phyloP scores from a whole-genome alignment of 2,329 filamentous ascomycete species.

The Colletotrichum agaves region DNA sequence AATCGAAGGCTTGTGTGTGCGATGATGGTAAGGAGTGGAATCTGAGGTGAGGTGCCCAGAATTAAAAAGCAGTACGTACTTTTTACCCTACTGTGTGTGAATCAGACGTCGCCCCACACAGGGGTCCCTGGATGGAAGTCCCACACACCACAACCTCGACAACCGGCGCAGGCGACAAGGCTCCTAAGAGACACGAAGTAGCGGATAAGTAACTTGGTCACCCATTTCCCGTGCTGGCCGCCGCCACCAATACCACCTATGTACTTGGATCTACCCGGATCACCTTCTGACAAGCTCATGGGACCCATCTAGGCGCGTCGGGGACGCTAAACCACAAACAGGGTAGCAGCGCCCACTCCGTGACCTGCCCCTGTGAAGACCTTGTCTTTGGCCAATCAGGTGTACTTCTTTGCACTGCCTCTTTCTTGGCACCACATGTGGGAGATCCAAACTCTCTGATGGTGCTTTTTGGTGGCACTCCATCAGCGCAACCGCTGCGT shows the following conservation, averaged over 20 bases:
- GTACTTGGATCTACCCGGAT: slow-evolving; percentile 22
- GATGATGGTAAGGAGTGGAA: too few species aligned
- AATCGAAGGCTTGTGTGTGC: too few species aligned
- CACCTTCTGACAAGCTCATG: slow-evolving; percentile 34
- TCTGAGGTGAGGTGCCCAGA: too few species aligned
- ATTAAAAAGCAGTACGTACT: neutral
- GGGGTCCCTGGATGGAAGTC: neutral
- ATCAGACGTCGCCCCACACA: slow-evolving; percentile 13
- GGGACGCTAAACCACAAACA: slow-evolving; percentile 19
- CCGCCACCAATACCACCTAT: too few species aligned
- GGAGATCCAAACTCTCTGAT: slow-evolving; percentile 36
- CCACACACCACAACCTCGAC: neutral
- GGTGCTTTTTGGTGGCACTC: slow-evolving; percentile 4
- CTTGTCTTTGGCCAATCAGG: slow-evolving; percentile 20
- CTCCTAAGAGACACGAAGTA: slow-evolving; percentile 1
- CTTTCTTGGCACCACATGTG: slow-evolving; percentile 37
- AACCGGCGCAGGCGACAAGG: neutral
- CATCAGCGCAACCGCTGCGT: too few species aligned
- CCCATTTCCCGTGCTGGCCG: neutral
- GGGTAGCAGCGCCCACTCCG: slow-evolving; percentile 16
- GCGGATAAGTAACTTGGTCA: slow-evolving; percentile 7
- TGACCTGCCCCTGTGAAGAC: slow-evolving; percentile 21
- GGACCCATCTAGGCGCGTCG: slow-evolving; percentile 25
- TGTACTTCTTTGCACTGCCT: slow-evolving; percentile 38
- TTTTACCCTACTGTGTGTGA: neutral